Conservation (phyloP, 1,284 basidiomycete species). For the Somion occarium region DNA sequence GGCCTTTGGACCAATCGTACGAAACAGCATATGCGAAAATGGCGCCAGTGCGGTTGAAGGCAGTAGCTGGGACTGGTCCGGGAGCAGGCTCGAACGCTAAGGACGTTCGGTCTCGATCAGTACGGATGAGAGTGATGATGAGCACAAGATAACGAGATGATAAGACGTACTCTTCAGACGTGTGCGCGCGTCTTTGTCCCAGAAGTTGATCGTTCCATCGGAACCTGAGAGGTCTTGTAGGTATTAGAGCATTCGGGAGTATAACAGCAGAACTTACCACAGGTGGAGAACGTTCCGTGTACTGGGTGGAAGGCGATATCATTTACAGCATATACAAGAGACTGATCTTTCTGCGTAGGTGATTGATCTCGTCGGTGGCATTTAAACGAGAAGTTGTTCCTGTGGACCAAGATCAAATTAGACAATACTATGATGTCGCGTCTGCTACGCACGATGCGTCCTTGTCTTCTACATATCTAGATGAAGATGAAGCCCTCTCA, state of each 20-base stretch:
- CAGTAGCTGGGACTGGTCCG: slow-evolving; percentile 66
- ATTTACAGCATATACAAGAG: slow-evolving; percentile 88
- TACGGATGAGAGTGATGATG: not conserved
- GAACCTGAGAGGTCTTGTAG: slow-evolving; percentile 40
- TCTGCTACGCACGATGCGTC: slow-evolving; percentile 59
- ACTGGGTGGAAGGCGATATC: slow-evolving; percentile 89
- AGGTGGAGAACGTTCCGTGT: slow-evolving; percentile 93
- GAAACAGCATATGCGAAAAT: slow-evolving; percentile 89
- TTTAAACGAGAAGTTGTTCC: slow-evolving; percentile 93
- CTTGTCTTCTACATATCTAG: slow-evolving; percentile 79
- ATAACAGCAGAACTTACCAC: slow-evolving; percentile 49
- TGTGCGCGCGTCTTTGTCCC: slow-evolving; percentile 89
- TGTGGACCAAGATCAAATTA: slow-evolving; percentile 22
- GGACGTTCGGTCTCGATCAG: slow-evolving; percentile 11
- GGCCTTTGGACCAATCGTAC: slow-evolving; percentile 90
- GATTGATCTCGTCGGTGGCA: slow-evolving; percentile 83
- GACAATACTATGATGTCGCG: not conserved
- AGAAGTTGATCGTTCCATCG: slow-evolving; percentile 80
- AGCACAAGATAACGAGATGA: not conserved
- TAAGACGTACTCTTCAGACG: slow-evolving; percentile 77
- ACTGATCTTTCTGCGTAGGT: slow-evolving; percentile 65
- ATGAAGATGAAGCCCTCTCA: not conserved
- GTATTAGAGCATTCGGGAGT: slow-evolving; percentile 2
- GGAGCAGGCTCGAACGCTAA: slow-evolving; percentile 67
- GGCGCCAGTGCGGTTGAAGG: slow-evolving; percentile 83